Evolutionary conservation across 805 yeast species (phyloP).

Genomic region (Candida nanaspora): DNA sequence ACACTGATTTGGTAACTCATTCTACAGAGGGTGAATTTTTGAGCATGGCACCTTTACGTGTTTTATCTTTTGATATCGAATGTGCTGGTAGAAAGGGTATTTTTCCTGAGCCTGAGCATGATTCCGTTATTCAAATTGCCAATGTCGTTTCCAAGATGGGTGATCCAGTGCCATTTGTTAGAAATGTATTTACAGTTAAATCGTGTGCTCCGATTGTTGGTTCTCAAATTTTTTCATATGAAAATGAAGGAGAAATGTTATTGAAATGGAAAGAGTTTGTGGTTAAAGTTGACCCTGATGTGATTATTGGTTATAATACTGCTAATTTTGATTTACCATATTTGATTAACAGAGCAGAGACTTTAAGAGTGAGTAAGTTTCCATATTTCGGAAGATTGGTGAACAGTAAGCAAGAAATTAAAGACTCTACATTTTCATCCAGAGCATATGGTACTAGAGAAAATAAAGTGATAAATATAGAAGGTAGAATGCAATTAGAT

Average conservation of each 20-base stretch:
- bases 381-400: slow-evolving; percentile 82
- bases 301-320: slow-evolving; percentile 92
- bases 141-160: slow-evolving; percentile 86
- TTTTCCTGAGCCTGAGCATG: slow-evolving; percentile 90
- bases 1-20: slow-evolving; percentile 65
- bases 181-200: slow-evolving; percentile 90
- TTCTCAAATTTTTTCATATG: slow-evolving; percentile 73
- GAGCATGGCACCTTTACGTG: slow-evolving; percentile 86
- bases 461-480: slow-evolving; percentile 83
- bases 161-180: slow-evolving; percentile 77
- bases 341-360: slow-evolving; percentile 76
- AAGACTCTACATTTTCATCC: slow-evolving; percentile 80
- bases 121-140: slow-evolving; percentile 95
- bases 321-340: slow-evolving; percentile 95
- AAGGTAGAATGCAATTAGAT: slow-evolving; percentile 94
- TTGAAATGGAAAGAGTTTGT: slow-evolving; percentile 83
- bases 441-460: slow-evolving; percentile 96
- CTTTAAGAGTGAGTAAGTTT: slow-evolving; percentile 56
- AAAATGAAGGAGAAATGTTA: slow-evolving; percentile 76
- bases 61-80: slow-evolving; percentile 93
- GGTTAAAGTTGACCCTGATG: slow-evolving; percentile 85
- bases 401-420: slow-evolving; percentile 64
- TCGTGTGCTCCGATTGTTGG: slow-evolving; percentile 93
- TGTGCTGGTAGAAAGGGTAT: slow-evolving; percentile 97
- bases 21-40: slow-evolving; percentile 92